Base-by-base conservation (phyloP, 352 stramenopile genomes). In the Phytopythium vexans region DNA sequence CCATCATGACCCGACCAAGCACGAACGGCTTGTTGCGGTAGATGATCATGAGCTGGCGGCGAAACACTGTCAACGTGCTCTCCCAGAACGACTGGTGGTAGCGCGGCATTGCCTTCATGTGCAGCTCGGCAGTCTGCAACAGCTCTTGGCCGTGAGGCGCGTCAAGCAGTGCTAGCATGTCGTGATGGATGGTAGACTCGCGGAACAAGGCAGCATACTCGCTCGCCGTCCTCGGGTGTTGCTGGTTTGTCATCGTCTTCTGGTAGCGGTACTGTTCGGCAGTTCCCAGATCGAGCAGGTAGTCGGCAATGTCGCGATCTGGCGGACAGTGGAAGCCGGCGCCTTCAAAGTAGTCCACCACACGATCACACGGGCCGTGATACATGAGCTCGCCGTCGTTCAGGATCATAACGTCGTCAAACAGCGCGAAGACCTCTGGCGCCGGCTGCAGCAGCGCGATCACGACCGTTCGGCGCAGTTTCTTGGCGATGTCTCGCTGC, bases 381-480 rank as follows among this genome's bases (percentile, higher is more conserved):
- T 71, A 77, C 57, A 77, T 77, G 8, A 73, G 37, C 11, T 77
- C 64, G 9, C 67, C 67, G 1, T 81, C 70, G 52, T 74, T 80
- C 43, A 85, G 36, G 37, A 85, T 58, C 15, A 82, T 36, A 0
- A 82, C 71, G 56, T 78, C 54, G 51, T 82, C 74, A 37, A 85
- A 85, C 4, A 85, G 53, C 3, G 68, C 59, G 38, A 78, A 77
- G 0, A 85, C 66, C 15, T 82, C 71, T 0, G 68, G 74, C 1
- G 92, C 70, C 1, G 68, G 68, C 66, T 98, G 74, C 8, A 97
- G 64, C 36, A 97, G 59, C 0, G 86, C 81, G 10, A 97, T 78
- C 4, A 89, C 74, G 10, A 74, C 49, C 0, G 74, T 87, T 45
- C 74, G 72, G 10, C 62, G 62, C 5, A 82, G 35, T 8, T 4